These are phyloP conservation scores for Schizosaccharomyces cryophilus DNA, from an alignment of 805 yeast species.

Conservation along the genomic window DNA sequence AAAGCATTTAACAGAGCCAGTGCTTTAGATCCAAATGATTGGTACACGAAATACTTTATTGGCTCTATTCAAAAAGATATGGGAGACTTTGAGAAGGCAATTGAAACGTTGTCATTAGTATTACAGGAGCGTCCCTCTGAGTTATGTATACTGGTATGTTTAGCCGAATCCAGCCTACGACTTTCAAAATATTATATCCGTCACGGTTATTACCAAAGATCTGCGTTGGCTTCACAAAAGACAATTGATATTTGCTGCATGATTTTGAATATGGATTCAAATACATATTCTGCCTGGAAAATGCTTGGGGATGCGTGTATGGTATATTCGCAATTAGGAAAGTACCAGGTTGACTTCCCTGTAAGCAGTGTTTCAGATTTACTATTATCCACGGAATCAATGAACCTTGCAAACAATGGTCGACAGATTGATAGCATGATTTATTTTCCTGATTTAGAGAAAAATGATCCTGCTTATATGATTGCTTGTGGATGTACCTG, in stretches of 20 bases:
- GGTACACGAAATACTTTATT: conserved; percentile 41
- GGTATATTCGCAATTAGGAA: conserved; percentile 30
- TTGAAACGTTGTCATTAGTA: conserved; percentile 22
- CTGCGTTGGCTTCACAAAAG: conserved; percentile 23
- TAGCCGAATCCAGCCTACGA: conserved; percentile 32
- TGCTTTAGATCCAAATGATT: conserved; percentile 26
- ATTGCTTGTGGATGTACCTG: not conserved
- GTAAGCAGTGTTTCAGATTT: conserved; percentile 6
- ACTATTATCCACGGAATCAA: conserved; percentile 12
- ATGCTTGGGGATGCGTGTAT: conserved; percentile 32
- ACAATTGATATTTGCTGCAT: conserved; percentile 22
- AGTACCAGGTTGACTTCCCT: conserved; percentile 28
- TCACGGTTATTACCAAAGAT: conserved; percentile 45
- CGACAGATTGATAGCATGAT: not conserved
- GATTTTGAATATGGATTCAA: conserved; percentile 13
- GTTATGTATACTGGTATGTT: conserved; percentile 23
- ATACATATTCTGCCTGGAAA: conserved; percentile 18
- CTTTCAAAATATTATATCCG: conserved; percentile 27
- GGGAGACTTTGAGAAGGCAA: conserved; percentile 42
- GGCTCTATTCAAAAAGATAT: conserved; percentile 40
- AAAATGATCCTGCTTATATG: conserved; percentile 4
- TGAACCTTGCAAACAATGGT: conserved; percentile 6
- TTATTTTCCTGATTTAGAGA: conserved; percentile 1
- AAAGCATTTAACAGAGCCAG: conserved; percentile 55
- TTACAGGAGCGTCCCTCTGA: conserved; percentile 24